These are phyloP conservation scores for Alternaria viburni DNA, from an alignment of 2,329 filamentous ascomycete genomes.

Conservation along the genomic window DNA sequence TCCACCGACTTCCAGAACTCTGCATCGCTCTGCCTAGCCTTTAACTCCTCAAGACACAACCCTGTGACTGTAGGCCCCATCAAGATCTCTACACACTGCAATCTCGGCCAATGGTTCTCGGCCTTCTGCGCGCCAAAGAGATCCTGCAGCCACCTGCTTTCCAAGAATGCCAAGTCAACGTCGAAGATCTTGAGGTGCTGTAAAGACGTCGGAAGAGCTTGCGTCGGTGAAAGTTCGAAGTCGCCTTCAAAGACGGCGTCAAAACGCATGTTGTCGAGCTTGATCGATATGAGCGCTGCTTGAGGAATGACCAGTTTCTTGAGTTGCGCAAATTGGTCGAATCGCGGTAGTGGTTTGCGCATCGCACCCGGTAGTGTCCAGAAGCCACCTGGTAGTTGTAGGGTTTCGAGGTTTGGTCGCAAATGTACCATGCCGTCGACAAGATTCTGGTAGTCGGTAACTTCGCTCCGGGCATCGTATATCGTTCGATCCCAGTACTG, in stretches of 20 bases:
- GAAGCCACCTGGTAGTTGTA: constrained; percentile 22
- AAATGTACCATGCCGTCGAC: constrained; percentile 15
- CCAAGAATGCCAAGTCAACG: constrained; percentile 8
- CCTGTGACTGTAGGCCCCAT: not conserved
- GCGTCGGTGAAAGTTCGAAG: constrained; percentile 14
- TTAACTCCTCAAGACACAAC: not conserved
- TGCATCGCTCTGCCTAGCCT: not conserved
- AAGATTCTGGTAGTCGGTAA: constrained; percentile 21
- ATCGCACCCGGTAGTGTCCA: constrained; percentile 20
- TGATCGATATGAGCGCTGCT: constrained; percentile 20
- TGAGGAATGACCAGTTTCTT: constrained; percentile 14
- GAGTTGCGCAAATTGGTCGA: constrained; percentile 11
- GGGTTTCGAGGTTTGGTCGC: constrained; percentile 1
- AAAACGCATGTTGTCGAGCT: constrained; percentile 21
- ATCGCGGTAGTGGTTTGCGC: constrained; percentile 20
- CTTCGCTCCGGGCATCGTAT: constrained; percentile 21
- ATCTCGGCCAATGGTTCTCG: not conserved
- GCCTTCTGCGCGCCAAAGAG: constrained; percentile 9
- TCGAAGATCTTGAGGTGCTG: constrained; percentile 18
- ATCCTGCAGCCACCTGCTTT: constrained; percentile 9
- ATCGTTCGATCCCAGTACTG: constrained; percentile 10
- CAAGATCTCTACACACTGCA: constrained; percentile 12
- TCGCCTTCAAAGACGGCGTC: constrained; percentile 8
- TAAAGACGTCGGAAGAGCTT: constrained; percentile 8
- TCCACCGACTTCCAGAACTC: not conserved